Evolutionary conservation across 2,329 filamentous ascomycete genomes (phyloP), one percentile per base, ranked within the genome.

Genomic region (Fragosphaeria purpurea): DNA sequence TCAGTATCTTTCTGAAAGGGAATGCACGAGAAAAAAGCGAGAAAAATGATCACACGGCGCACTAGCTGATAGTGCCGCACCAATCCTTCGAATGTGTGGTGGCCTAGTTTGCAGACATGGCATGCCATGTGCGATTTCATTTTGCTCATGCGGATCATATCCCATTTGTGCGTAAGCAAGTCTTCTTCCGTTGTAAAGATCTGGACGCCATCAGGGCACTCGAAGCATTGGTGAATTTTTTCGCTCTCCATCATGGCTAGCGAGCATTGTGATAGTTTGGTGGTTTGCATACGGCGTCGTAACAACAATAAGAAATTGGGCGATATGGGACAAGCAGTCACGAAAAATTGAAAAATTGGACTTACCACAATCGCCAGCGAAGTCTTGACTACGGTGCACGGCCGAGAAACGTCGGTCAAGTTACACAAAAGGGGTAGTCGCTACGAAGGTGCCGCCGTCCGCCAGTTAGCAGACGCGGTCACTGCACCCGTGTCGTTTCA

Each of bases 61-160:
- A 70, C 68, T 56, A 65, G 57, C 22, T 64, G 61, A 22, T 68
- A 63, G 49, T 73, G 71, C 0, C 53, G 55, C 3, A 56, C 48
- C 31, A 67, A 61, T 0, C 61, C 66, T 1, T 51, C 54, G 42
- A 61, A 54, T 1, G 64, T 66, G 22, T 60, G 56, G 53, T 71
- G 72, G 34, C 66, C 60, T 7, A 59, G 39, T 4, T 65, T 61
- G 49, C 71, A 73, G 33, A 65, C 53, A 31, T 63, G 60, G 60
- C 70, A 73, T 51, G 62, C 41, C 53, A 63, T 13, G 68, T 61
- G 50, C 69, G 53, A 44, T 65, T 12, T 58, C 12, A n/a, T 40
- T 32, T 49, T 44, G n/a, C 49, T 51, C 1, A 55, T 30, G 6
- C 58, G 57, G 5, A 58, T 53, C 55, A 63, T 62, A 22, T 59